Base-by-base conservation (phyloP, 371 early-diverging fungal genomes). In the Mucor mucedo region DNA sequence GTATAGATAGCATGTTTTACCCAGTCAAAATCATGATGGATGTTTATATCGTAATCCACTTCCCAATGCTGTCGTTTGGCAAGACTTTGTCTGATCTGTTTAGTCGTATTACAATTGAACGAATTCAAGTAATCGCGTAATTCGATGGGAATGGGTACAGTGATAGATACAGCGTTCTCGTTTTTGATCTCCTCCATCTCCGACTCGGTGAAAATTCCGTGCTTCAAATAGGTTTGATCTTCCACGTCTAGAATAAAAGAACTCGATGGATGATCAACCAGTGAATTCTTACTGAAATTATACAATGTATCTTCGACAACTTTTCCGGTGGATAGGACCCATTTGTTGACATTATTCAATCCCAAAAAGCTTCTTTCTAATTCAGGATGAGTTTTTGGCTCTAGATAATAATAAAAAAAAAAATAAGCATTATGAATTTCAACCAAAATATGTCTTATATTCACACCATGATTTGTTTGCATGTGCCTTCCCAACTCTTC, bases 11-110 rank as follows among this genome's bases (percentile, higher is more conserved):
- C 41, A 52, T 45, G 45, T 35, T 65, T 65, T 21, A 58, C 39
- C 58, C 59, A 64, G 53, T 64, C 65, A 49, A 64, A 58, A 39
- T 65, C 64, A 45, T 64, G 58, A 40, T 58, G 11, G 28, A 58
- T 47, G 10, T 53, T 50, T 32, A 27, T 38, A 64, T 38, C 13
- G 35, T 64, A 58, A 30, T 64, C 38, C 42, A 10, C 21, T 38
- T 64, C 58, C 64, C 64, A 64, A 53, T 64, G 38, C 21, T 64
- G 58, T 32, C 11, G 30, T 21, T 55, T 55, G 5, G 52, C 13
- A 33, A 61, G 61, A n/a, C 52, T 13, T 10, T 21, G n/a, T 52
- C 54, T 52, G 13, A 64, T n/a, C n/a, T 58, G 44, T 58, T 38
- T 13, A 27, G 42, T 45, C 7, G 8, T 58, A 21, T 13, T 35